phyloP scores from a whole-genome alignment of 129 eudicot genomes.

The Logfia minima region DNA sequence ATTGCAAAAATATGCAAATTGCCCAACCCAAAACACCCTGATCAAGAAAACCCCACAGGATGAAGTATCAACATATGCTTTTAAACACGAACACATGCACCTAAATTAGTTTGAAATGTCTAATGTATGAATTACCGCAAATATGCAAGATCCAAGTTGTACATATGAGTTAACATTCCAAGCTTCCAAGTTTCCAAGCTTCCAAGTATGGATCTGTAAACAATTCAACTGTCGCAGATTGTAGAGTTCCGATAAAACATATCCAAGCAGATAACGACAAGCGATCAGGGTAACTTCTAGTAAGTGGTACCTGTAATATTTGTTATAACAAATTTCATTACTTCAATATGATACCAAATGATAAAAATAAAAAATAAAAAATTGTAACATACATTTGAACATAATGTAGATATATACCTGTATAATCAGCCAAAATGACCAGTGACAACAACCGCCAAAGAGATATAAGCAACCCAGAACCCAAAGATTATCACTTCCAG shows the following conservation, averaged over 20 bases:
- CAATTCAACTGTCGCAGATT: slow-evolving; percentile 51
- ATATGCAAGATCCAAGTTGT: slow-evolving; percentile 50
- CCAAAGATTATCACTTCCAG: no score
- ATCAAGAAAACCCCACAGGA: background rate
- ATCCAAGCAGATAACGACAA: slow-evolving; percentile 71
- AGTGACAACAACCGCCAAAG: no score
- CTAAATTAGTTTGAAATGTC: background rate
- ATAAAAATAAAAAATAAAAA: no score
- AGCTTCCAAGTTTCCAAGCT: slow-evolving; percentile 57
- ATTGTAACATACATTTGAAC: no score
- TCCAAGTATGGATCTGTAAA: slow-evolving; percentile 51
- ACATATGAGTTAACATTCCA: slow-evolving; percentile 62
- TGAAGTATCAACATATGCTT: background rate
- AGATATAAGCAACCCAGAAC: no score
- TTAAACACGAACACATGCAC: background rate
- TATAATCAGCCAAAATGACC: no score
- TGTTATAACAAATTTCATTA: background rate
- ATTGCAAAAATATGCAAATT: slow-evolving; percentile 66
- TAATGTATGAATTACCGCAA: slow-evolving; percentile 40
- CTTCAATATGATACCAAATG: background rate
- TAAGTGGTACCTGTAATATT: slow-evolving; percentile 56
- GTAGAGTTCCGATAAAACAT: slow-evolving; percentile 60
- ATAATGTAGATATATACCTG: no score
- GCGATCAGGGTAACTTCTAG: slow-evolving; percentile 58
- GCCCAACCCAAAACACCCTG: slow-evolving; percentile 67